phyloP scores from a whole-genome alignment of 1,139 yeast species.

The Hemisphaericaspora lyxosophila region DNA sequence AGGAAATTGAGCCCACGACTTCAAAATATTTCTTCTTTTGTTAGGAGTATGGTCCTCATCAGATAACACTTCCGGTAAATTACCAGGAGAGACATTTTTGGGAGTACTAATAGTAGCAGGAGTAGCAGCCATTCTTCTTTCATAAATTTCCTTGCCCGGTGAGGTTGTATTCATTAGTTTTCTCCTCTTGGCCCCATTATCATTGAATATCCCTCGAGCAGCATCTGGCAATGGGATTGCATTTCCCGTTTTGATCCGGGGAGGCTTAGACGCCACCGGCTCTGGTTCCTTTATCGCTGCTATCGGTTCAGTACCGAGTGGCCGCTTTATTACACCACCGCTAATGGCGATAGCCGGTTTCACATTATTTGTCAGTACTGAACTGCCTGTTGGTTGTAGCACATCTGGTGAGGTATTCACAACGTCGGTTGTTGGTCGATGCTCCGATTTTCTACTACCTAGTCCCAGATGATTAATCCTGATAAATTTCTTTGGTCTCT shows the following conservation, averaged over 20 bases:
- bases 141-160: slow-evolving; percentile 3
- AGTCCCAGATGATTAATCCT: background rate
- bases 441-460: background rate
- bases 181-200: slow-evolving; percentile 6
- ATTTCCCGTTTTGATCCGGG: slow-evolving; percentile 23
- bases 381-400: background rate
- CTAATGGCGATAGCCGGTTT: background rate
- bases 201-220: slow-evolving; percentile 26
- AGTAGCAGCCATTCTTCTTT: background rate
- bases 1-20: slow-evolving; percentile 75
- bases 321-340: background rate
- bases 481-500: background rate
- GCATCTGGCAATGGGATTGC: slow-evolving; percentile 39
- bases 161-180: background rate
- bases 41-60: slow-evolving; percentile 61
- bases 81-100: slow-evolving; percentile 18
- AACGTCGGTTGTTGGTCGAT: background rate
- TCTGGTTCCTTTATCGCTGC: background rate
- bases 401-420: background rate
- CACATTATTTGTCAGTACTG: background rate
- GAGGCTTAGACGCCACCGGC: slow-evolving; percentile 9
- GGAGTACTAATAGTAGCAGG: slow-evolving; percentile 8
- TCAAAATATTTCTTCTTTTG: slow-evolving; percentile 40
- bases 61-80: slow-evolving; percentile 48
- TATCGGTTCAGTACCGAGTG: background rate